Percentiles rank a stretch among this genome's conserved stretches.
These are phyloP conservation scores for Pythium plurisporium DNA, from an alignment of 352 stramenopile species.

Conservation along the genomic window DNA sequence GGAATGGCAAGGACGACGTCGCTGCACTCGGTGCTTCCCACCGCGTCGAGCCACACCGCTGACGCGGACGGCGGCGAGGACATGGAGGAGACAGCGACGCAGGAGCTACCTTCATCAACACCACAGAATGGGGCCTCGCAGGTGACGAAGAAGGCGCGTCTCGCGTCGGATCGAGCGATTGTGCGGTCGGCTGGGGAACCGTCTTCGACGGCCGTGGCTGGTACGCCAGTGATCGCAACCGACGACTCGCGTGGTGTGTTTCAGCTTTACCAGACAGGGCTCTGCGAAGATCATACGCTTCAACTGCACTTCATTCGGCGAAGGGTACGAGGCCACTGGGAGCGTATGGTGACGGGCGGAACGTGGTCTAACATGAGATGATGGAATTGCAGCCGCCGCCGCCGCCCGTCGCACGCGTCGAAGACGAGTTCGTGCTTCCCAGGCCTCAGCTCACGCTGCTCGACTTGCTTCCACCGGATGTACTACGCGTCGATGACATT, in stretches of 20 bases:
- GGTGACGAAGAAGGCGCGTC: slow-evolving; percentile 6
- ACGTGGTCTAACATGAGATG: background rate
- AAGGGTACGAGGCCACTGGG: slow-evolving; percentile 16
- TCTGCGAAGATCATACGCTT: slow-evolving; percentile 45
- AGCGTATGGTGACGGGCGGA: background rate
- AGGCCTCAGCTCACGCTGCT: slow-evolving; percentile 30
- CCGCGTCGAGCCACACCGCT: background rate
- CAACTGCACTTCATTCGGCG: slow-evolving; percentile 54
- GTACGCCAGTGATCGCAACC: background rate
- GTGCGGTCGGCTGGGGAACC: too few relatives aligned
- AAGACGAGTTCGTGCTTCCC: slow-evolving; percentile 52
- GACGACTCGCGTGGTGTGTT: slow-evolving; percentile 28
- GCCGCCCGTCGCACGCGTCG: slow-evolving; percentile 15
- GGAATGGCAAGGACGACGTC: background rate
- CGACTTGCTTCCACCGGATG: slow-evolving; percentile 31
- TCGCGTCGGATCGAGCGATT: too few relatives aligned
- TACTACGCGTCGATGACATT: slow-evolving; percentile 26
- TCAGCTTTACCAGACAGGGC: slow-evolving; percentile 59
- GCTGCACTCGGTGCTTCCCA: background rate
- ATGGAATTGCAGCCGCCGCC: slow-evolving; percentile 15
- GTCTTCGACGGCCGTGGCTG: too few relatives aligned
- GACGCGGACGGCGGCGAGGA: slow-evolving; percentile 5
- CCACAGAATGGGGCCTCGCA: background rate
- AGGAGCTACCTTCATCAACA: background rate
- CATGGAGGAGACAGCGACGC: background rate